A percentile compares a stretch with the other conserved stretches of the same genome.
Evolutionary conservation across 1,284 basidiomycete genomes (phyloP).

Genomic region (Trichosporon sp.): DNA sequence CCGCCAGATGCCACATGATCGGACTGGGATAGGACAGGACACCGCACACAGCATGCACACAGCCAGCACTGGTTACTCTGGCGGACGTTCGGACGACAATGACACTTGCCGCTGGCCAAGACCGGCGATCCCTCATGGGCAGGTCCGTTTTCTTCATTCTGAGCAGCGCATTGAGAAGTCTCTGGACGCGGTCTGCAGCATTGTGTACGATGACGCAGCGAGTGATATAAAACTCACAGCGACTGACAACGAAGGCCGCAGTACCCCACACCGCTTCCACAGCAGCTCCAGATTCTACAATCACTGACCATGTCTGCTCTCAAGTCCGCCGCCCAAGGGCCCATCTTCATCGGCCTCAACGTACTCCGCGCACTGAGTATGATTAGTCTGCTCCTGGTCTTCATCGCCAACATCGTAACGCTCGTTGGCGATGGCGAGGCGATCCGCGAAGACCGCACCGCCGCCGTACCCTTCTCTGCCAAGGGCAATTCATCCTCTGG

Average conservation of each 20-base stretch:
- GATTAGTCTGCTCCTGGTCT: slow-evolving; percentile 68
- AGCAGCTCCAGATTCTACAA: no score
- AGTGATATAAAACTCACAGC: not conserved
- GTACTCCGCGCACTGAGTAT: slow-evolving; percentile 73
- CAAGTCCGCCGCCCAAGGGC: slow-evolving; percentile 31
- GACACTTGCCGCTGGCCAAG: not conserved
- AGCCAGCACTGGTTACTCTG: not conserved
- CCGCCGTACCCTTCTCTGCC: not conserved
- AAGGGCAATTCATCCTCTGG: not conserved
- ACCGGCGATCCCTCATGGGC: not conserved
- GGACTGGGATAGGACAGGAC: not conserved
- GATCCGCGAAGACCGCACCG: slow-evolving; percentile 13
- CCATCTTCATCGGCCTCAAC: slow-evolving; percentile 75
- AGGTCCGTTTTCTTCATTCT: not conserved
- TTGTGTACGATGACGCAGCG: not conserved
- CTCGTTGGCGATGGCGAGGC: slow-evolving; percentile 68
- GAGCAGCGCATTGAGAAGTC: not conserved
- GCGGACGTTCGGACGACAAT: not conserved
- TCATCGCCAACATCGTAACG: slow-evolving; percentile 74
- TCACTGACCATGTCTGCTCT: not conserved
- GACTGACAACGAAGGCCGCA: not conserved
- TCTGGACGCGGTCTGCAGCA: not conserved
- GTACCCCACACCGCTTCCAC: not conserved
- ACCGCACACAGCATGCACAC: not conserved
- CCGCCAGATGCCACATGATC: not conserved